Percentiles rank a stretch among this genome's conserved stretches.
Conservation (phyloP, 768 basidiomycete species). For the Suillus bovinus region DNA sequence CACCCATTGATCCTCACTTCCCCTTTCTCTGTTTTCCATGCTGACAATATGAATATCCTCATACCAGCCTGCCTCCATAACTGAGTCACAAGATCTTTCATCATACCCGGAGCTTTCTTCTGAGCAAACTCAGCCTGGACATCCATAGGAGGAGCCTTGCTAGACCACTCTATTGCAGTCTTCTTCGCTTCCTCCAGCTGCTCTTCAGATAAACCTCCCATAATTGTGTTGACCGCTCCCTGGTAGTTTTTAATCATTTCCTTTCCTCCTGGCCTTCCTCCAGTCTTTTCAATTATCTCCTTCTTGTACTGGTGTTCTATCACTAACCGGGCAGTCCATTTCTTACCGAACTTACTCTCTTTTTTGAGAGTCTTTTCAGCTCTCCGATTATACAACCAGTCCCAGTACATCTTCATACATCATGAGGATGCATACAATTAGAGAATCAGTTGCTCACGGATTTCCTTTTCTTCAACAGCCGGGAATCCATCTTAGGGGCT, state of each 20-base stretch:
- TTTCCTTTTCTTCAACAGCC: not conserved
- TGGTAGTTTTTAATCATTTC: not conserved
- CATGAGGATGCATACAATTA: not conserved
- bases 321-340: not conserved
- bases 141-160: too few species aligned
- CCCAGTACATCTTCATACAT: not conserved
- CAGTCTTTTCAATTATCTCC: too few species aligned
- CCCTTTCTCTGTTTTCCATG: not conserved
- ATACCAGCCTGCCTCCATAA: too few species aligned
- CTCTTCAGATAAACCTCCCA: too few species aligned
- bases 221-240: too few species aligned
- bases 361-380: not conserved
- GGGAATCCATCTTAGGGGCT: not conserved
- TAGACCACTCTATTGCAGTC: too few species aligned
- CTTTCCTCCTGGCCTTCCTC: not conserved
- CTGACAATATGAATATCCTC: not conserved
- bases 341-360: not conserved
- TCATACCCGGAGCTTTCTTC: too few species aligned
- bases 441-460: not conserved
- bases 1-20: not conserved
- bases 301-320: too few species aligned
- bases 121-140: too few species aligned
- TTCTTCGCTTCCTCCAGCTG: too few species aligned
- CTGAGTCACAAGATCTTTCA: too few species aligned
- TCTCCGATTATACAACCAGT: constrained; percentile 3